Percentiles rank a stretch among this genome's conserved stretches.
Conservation (phyloP, 2,329 filamentous ascomycete species). For the Septoria linicola region DNA sequence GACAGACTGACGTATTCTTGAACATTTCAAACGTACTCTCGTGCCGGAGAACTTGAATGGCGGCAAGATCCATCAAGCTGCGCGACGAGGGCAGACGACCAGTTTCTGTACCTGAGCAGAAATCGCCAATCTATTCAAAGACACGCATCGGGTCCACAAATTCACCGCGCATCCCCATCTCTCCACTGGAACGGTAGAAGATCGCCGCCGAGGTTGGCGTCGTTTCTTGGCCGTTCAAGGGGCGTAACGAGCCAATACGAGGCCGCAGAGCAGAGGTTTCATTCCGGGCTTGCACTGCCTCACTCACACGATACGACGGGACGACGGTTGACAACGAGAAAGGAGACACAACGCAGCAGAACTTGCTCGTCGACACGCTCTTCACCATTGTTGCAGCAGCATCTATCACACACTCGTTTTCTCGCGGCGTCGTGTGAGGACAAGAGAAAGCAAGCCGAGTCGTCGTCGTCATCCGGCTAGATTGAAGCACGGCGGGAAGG, state of each 20-base stretch:
- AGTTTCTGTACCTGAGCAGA: neutral
- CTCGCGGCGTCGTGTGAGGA: neutral
- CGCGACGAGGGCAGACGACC: no score
- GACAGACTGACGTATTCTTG: neutral
- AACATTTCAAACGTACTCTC: no score
- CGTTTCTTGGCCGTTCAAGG: neutral
- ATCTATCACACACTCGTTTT: neutral
- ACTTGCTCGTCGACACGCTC: no score
- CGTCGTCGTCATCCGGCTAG: slow-evolving; percentile 12
- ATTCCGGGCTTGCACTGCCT: neutral
- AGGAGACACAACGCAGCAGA: no score
- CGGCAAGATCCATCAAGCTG: no score
- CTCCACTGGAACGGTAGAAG: neutral
- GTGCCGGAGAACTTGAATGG: no score
- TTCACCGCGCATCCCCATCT: neutral
- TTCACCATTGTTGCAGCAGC: no score
- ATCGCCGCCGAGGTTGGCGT: neutral
- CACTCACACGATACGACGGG: neutral
- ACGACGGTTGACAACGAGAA: neutral
- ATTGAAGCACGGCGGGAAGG: neutral
- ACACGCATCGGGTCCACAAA: neutral
- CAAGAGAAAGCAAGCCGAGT: neutral
- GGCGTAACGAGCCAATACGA: neutral
- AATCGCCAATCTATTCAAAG: neutral
- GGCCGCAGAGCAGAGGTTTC: neutral